Conservation (phyloP, 2,329 filamentous ascomycete species). For the Phoma sp. region DNA sequence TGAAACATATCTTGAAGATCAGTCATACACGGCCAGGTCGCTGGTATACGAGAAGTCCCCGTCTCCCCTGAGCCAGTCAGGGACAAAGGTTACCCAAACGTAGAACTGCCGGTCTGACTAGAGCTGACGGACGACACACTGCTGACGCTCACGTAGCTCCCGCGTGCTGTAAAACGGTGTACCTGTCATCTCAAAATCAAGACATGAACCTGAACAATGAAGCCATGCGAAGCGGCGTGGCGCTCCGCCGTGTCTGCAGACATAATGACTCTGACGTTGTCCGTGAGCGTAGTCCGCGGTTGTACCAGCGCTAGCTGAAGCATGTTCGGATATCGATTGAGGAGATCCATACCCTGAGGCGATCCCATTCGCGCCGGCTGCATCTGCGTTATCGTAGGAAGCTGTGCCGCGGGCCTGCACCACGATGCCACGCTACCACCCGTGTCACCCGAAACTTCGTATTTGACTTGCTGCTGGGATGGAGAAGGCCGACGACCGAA, state of each 20-base stretch:
- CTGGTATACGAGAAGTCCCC: background rate
- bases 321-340: constrained; percentile 17
- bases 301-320: constrained; percentile 9
- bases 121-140: background rate
- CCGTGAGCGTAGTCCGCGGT: background rate
- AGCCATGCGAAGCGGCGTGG: background rate
- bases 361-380: constrained; percentile 1
- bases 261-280: constrained; percentile 6
- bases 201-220: background rate
- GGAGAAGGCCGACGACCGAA: background rate
- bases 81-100: background rate
- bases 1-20: constrained; percentile 5
- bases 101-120: constrained; percentile 2
- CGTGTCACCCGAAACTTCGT: constrained; percentile 2
- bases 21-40: background rate
- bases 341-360: constrained; percentile 19
- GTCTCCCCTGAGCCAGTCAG: background rate
- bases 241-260: background rate
- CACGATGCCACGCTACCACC: constrained; percentile 3
- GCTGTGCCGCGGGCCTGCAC: background rate
- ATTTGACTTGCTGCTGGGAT: constrained; percentile 1
- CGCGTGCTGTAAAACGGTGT: background rate
- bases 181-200: constrained; percentile 2
- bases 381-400: background rate
- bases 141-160: constrained; percentile 1